Evolutionary conservation across 805 yeast genomes (phyloP).

Genomic region (Monosporozyma yasuniensis): DNA sequence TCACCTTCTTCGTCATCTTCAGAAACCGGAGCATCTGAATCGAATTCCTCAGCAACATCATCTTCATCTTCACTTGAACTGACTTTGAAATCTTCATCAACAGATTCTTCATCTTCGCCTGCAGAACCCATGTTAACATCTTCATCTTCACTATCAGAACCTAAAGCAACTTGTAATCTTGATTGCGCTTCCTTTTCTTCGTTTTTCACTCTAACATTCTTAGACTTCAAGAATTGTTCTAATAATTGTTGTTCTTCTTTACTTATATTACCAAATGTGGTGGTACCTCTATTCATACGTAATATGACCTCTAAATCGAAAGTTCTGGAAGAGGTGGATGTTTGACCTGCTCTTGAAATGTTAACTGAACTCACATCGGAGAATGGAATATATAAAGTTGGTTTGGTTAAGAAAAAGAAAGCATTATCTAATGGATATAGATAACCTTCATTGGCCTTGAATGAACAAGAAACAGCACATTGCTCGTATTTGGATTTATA

Average conservation of each 20-base stretch:
- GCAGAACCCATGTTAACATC: constrained; percentile 49
- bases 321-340: constrained; percentile 70
- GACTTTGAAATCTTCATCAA: constrained; percentile 75
- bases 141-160: constrained; percentile 45
- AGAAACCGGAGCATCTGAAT: constrained; percentile 43
- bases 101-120: constrained; percentile 75
- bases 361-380: constrained; percentile 68
- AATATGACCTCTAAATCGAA: constrained; percentile 81
- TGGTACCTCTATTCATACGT: constrained; percentile 56
- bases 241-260: constrained; percentile 80
- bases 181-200: constrained; percentile 85
- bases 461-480: constrained; percentile 84
- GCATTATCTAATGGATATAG: constrained; percentile 89
- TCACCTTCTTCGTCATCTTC: constrained; percentile 27
- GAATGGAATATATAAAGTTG: constrained; percentile 84
- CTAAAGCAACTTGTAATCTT: constrained; percentile 68
- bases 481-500: constrained; percentile 68
- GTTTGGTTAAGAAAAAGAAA: constrained; percentile 83
- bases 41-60: constrained; percentile 79
- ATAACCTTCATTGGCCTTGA: constrained; percentile 92
- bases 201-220: constrained; percentile 72
- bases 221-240: constrained; percentile 67
- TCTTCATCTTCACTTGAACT: constrained; percentile 37
- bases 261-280: constrained; percentile 79
- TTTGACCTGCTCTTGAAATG: constrained; percentile 82